These are phyloP conservation scores for Lotus japonicus DNA, from an alignment of 306 rosid species.

Conservation along the genomic window DNA sequence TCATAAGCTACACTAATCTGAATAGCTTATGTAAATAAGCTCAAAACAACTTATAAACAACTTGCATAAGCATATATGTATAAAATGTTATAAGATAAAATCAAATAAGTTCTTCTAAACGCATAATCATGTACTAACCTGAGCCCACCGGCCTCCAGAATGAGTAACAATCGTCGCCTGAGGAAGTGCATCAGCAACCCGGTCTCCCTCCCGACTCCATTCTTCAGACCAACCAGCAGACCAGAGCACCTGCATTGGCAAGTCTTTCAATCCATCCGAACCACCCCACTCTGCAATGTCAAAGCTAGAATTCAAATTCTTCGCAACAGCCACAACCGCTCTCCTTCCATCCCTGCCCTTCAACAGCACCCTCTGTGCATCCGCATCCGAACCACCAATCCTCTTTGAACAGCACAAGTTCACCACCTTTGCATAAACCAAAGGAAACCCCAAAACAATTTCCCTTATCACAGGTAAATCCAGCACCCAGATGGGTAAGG, in stretches of 20 bases:
- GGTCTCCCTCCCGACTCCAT: constrained; percentile 76
- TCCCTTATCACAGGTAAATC: constrained; percentile 66
- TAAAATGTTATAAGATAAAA: too few relatives aligned
- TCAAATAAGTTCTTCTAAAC: not conserved
- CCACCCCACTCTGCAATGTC: constrained; percentile 78
- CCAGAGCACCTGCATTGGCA: constrained; percentile 84
- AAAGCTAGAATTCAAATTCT: constrained; percentile 76
- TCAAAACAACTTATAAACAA: too few relatives aligned
- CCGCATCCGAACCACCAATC: constrained; percentile 36
- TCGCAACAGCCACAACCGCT: constrained; percentile 65
- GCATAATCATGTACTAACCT: constrained; percentile 45
- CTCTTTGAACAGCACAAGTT: constrained; percentile 56
- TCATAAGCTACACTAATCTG: too few relatives aligned
- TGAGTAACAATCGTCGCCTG: constrained; percentile 59
- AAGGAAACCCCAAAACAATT: constrained; percentile 48
- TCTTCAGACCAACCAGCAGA: constrained; percentile 68
- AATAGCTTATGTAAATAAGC: too few relatives aligned
- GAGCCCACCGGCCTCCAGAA: constrained; percentile 89
- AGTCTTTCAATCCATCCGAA: constrained; percentile 54
- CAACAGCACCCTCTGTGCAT: constrained; percentile 69
- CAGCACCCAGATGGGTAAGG: constrained; percentile 62
- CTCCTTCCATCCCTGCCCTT: constrained; percentile 57
- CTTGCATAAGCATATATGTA: too few relatives aligned
- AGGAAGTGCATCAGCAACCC: constrained; percentile 58
- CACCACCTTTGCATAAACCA: constrained; percentile 42